phyloP scores from a whole-genome alignment of 768 basidiomycete species.

The Candolleomyces aberdarensis region DNA sequence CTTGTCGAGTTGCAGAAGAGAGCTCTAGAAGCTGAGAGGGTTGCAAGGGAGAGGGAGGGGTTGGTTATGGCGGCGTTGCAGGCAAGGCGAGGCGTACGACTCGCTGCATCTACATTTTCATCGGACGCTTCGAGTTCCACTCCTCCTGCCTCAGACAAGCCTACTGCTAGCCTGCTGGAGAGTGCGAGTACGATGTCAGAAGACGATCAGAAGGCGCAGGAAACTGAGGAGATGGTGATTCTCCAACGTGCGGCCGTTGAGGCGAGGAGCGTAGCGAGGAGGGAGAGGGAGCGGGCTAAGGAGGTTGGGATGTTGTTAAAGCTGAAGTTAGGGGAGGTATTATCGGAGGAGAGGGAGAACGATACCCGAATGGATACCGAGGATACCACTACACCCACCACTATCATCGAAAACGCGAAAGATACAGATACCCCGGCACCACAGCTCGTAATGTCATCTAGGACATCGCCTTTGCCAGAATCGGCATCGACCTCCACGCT shows the following conservation, averaged over 20 bases:
- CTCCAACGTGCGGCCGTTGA: slow-evolving; percentile 2
- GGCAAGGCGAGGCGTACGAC: not conserved
- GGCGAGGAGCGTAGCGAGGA: slow-evolving; percentile 12
- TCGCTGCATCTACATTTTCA: too few species aligned
- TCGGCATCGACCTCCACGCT: too few species aligned
- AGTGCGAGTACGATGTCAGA: too few species aligned
- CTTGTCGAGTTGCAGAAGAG: slow-evolving; percentile 39
- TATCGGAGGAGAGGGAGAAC: not conserved
- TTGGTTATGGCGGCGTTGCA: not conserved
- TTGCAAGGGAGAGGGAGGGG: slow-evolving; percentile 2
- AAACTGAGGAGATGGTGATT: slow-evolving; percentile 21
- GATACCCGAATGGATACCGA: not conserved
- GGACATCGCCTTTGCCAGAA: too few species aligned
- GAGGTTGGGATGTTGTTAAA: slow-evolving; percentile 56
- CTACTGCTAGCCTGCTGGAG: too few species aligned
- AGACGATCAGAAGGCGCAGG: slow-evolving; percentile 15
- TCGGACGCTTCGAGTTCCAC: too few species aligned
- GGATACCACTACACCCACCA: not conserved
- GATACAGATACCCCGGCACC: not conserved
- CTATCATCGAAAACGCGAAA: not conserved
- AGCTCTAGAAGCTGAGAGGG: slow-evolving; percentile 12
- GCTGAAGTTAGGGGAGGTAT: slow-evolving; percentile 50
- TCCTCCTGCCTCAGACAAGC: too few species aligned
- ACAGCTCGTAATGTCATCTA: not conserved
- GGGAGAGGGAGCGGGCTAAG: slow-evolving; percentile 50